Base-by-base conservation (phyloP, 2,329 filamentous ascomycete species). In the Aaosphaeria pasadenensis region DNA sequence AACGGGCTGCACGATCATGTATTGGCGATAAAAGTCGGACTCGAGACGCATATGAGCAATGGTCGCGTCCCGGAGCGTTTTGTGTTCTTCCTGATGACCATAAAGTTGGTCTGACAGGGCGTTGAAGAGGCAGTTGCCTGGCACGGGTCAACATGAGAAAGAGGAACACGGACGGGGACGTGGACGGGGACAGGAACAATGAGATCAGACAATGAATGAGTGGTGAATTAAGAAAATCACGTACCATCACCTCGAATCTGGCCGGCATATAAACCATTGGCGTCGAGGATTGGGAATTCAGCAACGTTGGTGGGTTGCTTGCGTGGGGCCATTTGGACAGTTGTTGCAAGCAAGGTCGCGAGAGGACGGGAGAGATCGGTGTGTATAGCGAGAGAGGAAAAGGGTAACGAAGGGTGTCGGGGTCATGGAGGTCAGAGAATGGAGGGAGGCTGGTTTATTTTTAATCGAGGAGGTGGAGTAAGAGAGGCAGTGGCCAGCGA, bases 101-200 rank as follows among this genome's bases (percentile, higher is more conserved):
- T 82, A 85, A 45, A 87, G 67, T 72, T 88, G 83, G 63, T 87
- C 83, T 54, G 82, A 84, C 36, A 87, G 74, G 52, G 83, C 83
- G 67, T 84, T 82, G 72, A 87, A 87, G 35, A 87, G 77, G 67
- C 85, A 87, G 71, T 87, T 87, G 57, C 84, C 85, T 87, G 53
- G 56, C 39, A 49, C 30, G 35, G 54, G 50, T 64, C 51, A 63
- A 62, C 49, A n/a, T 44, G 42, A 42, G 30, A 35, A 57, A 24
- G 17, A 24, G 17, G 17, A 24, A 24, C 17, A 24, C 17, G 17
- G 17, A 24, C 17, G 17, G 17, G 17, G 17, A 24, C 17, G 17
- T 24, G 17, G 17, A 24, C 17, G 44, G 29, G 46, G 31, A 30
- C 29, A 17, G 35, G 33, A 45, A 31, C 44, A 55, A 44, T 47